phyloP scores from a whole-genome alignment of 768 basidiomycete species.

The Rubroboletus pulcherrimus region DNA sequence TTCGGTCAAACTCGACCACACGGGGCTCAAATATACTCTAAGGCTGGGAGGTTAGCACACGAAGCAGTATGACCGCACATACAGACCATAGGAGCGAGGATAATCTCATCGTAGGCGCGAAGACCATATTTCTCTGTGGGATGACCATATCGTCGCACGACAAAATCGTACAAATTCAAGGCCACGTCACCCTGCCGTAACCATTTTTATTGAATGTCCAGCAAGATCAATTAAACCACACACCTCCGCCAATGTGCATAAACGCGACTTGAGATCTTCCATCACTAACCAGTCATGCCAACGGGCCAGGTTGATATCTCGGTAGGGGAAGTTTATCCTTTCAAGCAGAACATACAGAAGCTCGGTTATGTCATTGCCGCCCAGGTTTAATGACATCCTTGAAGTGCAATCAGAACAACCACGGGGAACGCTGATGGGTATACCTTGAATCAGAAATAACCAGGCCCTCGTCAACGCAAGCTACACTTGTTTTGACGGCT shows the following conservation, averaged over 20 bases:
- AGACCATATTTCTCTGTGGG: conserved; percentile 84
- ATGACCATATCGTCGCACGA: conserved; percentile 71
- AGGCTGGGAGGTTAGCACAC: neutral
- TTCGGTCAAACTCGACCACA: conserved; percentile 84
- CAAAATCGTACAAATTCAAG: conserved; percentile 86
- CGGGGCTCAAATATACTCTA: conserved; percentile 93
- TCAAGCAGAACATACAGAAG: conserved; percentile 78
- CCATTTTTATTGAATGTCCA: conserved; percentile 2
- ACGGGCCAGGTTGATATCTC: conserved; percentile 69
- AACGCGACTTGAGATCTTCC: conserved; percentile 82
- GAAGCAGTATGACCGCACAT: neutral
- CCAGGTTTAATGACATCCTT: conserved; percentile 80
- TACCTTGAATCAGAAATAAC: conserved; percentile 86
- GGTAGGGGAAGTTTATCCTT: conserved; percentile 84
- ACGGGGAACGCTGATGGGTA: conserved; percentile 8
- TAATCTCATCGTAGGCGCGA: conserved; percentile 92
- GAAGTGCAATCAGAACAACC: conserved; percentile 4
- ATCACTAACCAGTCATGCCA: conserved; percentile 88
- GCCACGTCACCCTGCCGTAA: conserved; percentile 75
- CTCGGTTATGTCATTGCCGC: conserved; percentile 93
- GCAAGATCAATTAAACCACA: conserved; percentile 19
- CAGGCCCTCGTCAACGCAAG: conserved; percentile 93
- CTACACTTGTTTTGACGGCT: conserved; percentile 74
- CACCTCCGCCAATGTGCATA: conserved; percentile 89
- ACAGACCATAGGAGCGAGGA: conserved; percentile 88